Evolutionary conservation across 768 basidiomycete species (phyloP), one percentile per base, ranked within the genome.

Genomic region (Russula ochroleuca): DNA sequence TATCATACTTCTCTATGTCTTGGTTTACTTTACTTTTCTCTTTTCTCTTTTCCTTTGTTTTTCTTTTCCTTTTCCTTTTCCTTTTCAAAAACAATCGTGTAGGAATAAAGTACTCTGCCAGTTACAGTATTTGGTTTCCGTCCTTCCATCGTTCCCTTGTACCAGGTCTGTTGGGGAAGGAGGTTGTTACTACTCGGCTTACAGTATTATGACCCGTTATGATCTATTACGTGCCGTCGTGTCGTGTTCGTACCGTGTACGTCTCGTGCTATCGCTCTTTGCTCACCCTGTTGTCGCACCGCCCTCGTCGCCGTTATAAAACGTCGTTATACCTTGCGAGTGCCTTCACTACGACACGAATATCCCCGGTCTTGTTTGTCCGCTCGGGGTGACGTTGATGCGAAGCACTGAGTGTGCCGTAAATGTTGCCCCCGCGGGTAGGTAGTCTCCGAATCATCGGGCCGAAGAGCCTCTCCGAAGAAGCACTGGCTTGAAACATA

Each of bases 191-290:
- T 41, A 5, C 38, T 33, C 10, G 43, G 23, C 61, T 43, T 5
- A n/a, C n/a, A n/a, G n/a, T 37, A 19, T 45, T 28, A 65, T 54
- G 64, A 65, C 57, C 47, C 38, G n/a, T 57, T 33, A 54, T 54
- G 52, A 54, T 54, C 35, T 38, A 57, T 63, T 58, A 63, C 50
- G 45, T 48, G 14, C 40, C 43, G 37, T 54, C 17, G 40, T 25
- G 62, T 47, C 50, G 53, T 52, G 49, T 57, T 33, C 54, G 61
- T 65, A 57, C 62, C 47, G 13, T 65, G 48, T 61, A 61, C 59
- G 63, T 55, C 28, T 57, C 61, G 64, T 62, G 62, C 62, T 62
- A 50, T 64, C 57, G 53, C 43, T 50, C n/a, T 50, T 51, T 41
- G 52, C 37, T 64, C 58, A 10, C 52, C 17, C 33, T 64, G 45